Base-by-base conservation (phyloP, 805 yeast genomes). In the Saitoella complicata region DNA sequence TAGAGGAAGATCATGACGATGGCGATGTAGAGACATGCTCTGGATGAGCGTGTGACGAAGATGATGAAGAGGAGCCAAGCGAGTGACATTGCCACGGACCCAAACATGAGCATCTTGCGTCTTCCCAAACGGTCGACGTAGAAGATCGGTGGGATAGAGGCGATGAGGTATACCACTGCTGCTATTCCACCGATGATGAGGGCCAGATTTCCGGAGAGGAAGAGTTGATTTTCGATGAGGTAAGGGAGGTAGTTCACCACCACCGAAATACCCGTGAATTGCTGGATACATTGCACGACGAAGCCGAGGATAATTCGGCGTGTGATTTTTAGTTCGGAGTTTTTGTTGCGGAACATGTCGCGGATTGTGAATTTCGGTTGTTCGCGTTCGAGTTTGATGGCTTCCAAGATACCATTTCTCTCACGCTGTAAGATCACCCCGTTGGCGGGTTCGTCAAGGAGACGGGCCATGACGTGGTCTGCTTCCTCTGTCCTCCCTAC, bases 1-100 rank as follows among this genome's bases (percentile, higher is more conserved):
- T 73, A 75, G 50, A 75, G 58, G 65, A 74, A 75, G 48, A 75
- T 66, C 51, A 68, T 66, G 32, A 70, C 72, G 55, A 70, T 66
- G 35, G 36, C 11, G 11, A 33, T 33, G 11, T 9, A 11, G 36
- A 11, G 11, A 33, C 10, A 11, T 11, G 11, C 3, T 9, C 36
- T 9, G 11, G 11, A 10, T 33, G 11, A 9, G 2, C 10, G 10
- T 9, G 11, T 9, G 36, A 33, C 36, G 11, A 9, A 9, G 11
- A 33, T 33, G 36, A 11, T 33, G 11, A 33, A 10, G 11, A 33
- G 10, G 11, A 33, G 10, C 10, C 11, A 33, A 11, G 11, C 10
- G 11, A 33, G 10, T 10, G 11, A 33, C 36, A 10, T 9, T 3
- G 11, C 10, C 2, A 9, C 36, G 3, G 11, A 9, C n/a, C 36